phyloP scores from a whole-genome alignment of 2,329 filamentous ascomycete genomes.

The Aspergillus fischeri region DNA sequence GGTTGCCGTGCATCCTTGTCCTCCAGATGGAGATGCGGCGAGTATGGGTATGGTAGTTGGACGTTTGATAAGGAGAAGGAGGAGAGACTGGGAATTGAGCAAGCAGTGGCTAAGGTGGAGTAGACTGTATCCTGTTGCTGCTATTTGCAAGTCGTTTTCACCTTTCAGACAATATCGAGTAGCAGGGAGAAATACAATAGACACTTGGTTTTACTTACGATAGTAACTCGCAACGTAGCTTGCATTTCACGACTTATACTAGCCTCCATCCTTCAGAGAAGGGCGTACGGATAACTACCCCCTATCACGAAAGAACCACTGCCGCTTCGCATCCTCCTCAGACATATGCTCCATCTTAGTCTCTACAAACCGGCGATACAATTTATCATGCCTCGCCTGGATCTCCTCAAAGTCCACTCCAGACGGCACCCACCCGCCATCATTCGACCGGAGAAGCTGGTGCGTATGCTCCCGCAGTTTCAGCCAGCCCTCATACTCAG shows the following conservation, averaged over 20 bases:
- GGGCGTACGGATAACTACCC: not conserved
- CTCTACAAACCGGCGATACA: constrained; percentile 11
- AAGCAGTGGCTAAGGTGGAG: not conserved
- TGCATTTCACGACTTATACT: too few relatives aligned
- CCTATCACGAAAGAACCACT: constrained; percentile 14
- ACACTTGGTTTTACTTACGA: too few relatives aligned
- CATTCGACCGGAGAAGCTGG: constrained; percentile 11
- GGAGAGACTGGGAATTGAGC: constrained; percentile 1
- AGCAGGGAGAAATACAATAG: too few relatives aligned
- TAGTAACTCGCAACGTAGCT: too few relatives aligned
- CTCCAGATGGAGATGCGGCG: not conserved
- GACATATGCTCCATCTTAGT: constrained; percentile 6
- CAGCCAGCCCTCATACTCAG: constrained; percentile 13
- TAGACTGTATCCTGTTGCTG: not conserved
- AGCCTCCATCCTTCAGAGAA: too few relatives aligned
- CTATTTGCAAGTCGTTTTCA: too few relatives aligned
- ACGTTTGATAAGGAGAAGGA: constrained; percentile 17
- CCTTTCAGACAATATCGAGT: too few relatives aligned
- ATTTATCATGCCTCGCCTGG: constrained; percentile 6
- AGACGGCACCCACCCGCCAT: constrained; percentile 13
- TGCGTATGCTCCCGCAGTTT: constrained; percentile 12
- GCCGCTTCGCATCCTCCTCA: constrained; percentile 11
- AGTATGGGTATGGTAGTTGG: constrained; percentile 1
- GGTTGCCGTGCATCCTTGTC: not conserved
- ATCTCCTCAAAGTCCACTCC: constrained; percentile 12